These are phyloP conservation scores for Phyllosticta ampelicida DNA, from an alignment of 2,329 filamentous ascomycete genomes.

Conservation along the genomic window DNA sequence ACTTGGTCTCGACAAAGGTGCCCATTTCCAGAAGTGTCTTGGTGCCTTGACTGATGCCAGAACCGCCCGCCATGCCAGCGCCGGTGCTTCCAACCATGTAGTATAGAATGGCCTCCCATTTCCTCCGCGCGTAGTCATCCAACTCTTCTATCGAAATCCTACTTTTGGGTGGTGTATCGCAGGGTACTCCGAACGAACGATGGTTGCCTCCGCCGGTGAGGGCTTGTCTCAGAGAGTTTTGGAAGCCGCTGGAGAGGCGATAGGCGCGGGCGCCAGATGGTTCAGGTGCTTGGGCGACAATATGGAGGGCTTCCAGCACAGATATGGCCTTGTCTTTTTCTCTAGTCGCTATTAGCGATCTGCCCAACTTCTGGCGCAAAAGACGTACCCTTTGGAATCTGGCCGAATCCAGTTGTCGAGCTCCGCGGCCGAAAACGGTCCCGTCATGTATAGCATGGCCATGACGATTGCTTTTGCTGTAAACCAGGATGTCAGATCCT, in stretches of 20 bases:
- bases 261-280: constrained; percentile 57
- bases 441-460: constrained; percentile 83
- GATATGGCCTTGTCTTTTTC: constrained; percentile 76
- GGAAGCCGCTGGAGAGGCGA: constrained; percentile 71
- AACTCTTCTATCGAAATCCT: constrained; percentile 58
- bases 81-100: constrained; percentile 76
- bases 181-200: constrained; percentile 84
- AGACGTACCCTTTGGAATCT: constrained; percentile 42
- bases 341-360: constrained; percentile 30
- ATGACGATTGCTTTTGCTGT: constrained; percentile 91
- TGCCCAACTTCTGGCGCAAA: neutral
- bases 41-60: constrained; percentile 48
- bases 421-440: constrained; percentile 65
- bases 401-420: constrained; percentile 80
- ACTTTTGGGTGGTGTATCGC: constrained; percentile 49
- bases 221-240: constrained; percentile 69
- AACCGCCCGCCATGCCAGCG: neutral
- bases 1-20: constrained; percentile 58
- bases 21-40: constrained; percentile 75
- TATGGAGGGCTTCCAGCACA: constrained; percentile 75
- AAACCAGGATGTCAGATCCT: neutral
- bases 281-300: constrained; percentile 51
- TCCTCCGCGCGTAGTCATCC: constrained; percentile 73
- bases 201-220: constrained; percentile 79
- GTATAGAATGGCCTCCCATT: constrained; percentile 94